phyloP scores from a whole-genome alignment of 2,329 filamentous ascomycete genomes.

The Emmonsia crescens region DNA sequence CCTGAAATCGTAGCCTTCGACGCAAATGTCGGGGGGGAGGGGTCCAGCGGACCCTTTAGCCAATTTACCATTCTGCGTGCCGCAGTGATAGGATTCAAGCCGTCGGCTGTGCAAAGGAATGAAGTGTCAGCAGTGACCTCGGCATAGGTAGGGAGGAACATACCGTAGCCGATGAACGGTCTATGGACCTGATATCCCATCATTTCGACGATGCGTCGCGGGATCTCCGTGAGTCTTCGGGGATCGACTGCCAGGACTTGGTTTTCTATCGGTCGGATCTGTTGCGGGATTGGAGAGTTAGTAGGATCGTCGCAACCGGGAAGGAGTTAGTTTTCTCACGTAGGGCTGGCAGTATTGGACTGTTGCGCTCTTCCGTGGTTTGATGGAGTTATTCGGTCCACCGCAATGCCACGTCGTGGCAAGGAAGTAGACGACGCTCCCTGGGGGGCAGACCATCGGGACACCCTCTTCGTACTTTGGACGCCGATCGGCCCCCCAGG shows the following conservation, averaged over 20 bases:
- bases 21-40: conserved; percentile 20
- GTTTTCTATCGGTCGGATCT: conserved; percentile 25
- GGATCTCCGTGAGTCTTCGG: conserved; percentile 20
- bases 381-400: conserved; percentile 23
- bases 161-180: conserved; percentile 25
- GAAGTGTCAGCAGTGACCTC: not conserved
- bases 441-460: conserved; percentile 26
- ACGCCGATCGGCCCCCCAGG: conserved; percentile 21
- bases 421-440: conserved; percentile 28
- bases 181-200: conserved; percentile 25
- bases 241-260: conserved; percentile 25
- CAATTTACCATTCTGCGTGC: conserved; percentile 21
- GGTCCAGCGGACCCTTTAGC: conserved; percentile 20
- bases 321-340: conserved; percentile 3
- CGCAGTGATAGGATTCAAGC: conserved; percentile 19
- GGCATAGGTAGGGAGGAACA: not conserved
- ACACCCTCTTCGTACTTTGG: conserved; percentile 20
- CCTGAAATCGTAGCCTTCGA: not conserved
- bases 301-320: not conserved
- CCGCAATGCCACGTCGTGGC: conserved; percentile 31
- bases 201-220: conserved; percentile 23
- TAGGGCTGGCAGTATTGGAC: conserved; percentile 36
- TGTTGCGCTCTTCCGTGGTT: conserved; percentile 25
- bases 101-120: conserved; percentile 16
- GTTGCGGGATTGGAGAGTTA: not conserved